These are phyloP conservation scores for Acanthochlamys bracteata DNA, from an alignment of 106 monocot genomes.

Conservation along the genomic window DNA sequence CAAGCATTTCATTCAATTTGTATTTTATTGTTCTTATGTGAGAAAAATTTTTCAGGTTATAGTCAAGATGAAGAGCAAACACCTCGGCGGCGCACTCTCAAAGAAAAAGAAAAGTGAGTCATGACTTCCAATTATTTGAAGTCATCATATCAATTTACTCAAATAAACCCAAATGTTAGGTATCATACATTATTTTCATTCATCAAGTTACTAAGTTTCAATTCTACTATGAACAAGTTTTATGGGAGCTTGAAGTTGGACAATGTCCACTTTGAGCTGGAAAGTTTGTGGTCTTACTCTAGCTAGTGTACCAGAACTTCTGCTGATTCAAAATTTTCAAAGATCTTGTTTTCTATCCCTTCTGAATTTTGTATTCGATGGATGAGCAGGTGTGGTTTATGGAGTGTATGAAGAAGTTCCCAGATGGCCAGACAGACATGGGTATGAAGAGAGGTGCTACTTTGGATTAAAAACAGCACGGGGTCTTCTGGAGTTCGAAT, in stretches of 20 bases:
- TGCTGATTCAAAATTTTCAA: not conserved
- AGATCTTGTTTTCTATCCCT: not conserved
- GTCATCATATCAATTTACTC: not conserved
- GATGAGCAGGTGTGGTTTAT: slow-evolving; percentile 59
- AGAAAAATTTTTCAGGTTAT: slow-evolving; percentile 53
- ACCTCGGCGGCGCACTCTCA: slow-evolving; percentile 64
- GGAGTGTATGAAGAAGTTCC: slow-evolving; percentile 49
- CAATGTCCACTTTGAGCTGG: too few relatives aligned
- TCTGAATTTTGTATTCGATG: not conserved
- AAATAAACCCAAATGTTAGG: not conserved
- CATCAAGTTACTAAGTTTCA: not conserved
- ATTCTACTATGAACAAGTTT: not conserved
- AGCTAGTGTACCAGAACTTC: not conserved
- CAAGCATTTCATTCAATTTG: not conserved
- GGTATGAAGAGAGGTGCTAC: slow-evolving; percentile 16
- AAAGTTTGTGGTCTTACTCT: too few relatives aligned
- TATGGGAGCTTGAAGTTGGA: too few relatives aligned
- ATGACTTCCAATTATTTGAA: not conserved
- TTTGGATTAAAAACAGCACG: slow-evolving; percentile 61
- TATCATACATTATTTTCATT: not conserved
- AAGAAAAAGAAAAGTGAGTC: slow-evolving; percentile 80
- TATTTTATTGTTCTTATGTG: not conserved
- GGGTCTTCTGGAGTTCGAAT: slow-evolving; percentile 50
- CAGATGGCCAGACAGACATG: slow-evolving; percentile 17
- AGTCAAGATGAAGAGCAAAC: slow-evolving; percentile 75